Evolutionary conservation across 805 yeast genomes (phyloP).

Genomic region (Candida pseudofarinosa): DNA sequence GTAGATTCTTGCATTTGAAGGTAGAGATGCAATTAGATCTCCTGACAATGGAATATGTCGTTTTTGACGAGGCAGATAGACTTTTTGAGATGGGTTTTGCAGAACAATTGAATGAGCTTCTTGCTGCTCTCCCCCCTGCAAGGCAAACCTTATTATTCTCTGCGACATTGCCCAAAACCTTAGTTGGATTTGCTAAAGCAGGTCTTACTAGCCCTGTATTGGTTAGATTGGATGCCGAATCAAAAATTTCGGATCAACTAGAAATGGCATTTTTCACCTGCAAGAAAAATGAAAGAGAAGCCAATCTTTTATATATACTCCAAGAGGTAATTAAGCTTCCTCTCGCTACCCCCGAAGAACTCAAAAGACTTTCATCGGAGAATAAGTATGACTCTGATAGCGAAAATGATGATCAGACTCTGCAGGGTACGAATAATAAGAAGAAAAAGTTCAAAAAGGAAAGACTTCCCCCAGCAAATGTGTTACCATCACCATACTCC

Average conservation of each 20-base stretch:
- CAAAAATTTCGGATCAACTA: slow-evolving; percentile 83
- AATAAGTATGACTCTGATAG: slow-evolving; percentile 54
- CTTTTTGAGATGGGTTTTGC: slow-evolving; percentile 95
- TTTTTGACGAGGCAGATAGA: slow-evolving; percentile 96
- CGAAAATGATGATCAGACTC: slow-evolving; percentile 38
- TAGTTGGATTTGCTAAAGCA: slow-evolving; percentile 96
- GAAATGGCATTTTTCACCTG: slow-evolving; percentile 85
- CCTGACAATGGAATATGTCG: slow-evolving; percentile 80
- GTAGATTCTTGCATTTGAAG: slow-evolving; percentile 91
- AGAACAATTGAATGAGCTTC: slow-evolving; percentile 84
- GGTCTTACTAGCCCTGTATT: slow-evolving; percentile 90
- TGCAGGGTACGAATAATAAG: slow-evolving; percentile 28
- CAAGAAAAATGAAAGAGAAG: slow-evolving; percentile 85
- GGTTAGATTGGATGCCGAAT: slow-evolving; percentile 88
- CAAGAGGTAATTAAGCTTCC: slow-evolving; percentile 87
- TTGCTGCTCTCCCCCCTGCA: slow-evolving; percentile 74
- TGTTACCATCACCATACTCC: slow-evolving; percentile 77
- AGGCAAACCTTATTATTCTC: slow-evolving; percentile 90
- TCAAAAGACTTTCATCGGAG: slow-evolving; percentile 49
- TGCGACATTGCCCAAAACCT: slow-evolving; percentile 88
- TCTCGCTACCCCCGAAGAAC: slow-evolving; percentile 66
- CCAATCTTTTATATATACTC: slow-evolving; percentile 69
- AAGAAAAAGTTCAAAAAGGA: slow-evolving; percentile 45
- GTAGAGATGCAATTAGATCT: slow-evolving; percentile 92
- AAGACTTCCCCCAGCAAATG: slow-evolving; percentile 73